Conservation (phyloP, 202 grass and related monocot genomes). For the Digitaria exilis region DNA sequence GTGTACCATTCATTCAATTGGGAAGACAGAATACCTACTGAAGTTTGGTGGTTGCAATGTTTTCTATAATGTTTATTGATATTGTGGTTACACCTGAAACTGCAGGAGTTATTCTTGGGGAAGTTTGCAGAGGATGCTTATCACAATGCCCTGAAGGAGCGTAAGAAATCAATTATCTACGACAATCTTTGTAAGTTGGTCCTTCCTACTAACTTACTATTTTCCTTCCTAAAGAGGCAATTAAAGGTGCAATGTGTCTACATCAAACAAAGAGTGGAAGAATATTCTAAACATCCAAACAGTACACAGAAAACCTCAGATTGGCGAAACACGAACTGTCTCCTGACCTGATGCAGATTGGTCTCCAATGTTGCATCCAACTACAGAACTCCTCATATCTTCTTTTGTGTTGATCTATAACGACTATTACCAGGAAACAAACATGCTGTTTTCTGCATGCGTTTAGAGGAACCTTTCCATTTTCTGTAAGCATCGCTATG, state of each 20-base stretch:
- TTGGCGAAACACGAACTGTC: background rate
- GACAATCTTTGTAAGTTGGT: constrained; percentile 72
- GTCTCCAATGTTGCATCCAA: background rate
- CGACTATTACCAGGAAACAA: background rate
- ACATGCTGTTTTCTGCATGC: background rate
- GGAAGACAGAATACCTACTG: constrained; percentile 20
- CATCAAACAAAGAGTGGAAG: background rate
- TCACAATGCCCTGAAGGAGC: constrained; percentile 55
- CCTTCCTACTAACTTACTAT: background rate
- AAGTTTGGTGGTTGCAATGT: background rate
- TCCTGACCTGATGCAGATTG: background rate
- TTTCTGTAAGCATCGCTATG: background rate
- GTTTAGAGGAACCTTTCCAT: background rate
- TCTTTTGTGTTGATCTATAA: background rate
- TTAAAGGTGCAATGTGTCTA: background rate
- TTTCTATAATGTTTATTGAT: constrained; percentile 19
- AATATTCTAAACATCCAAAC: background rate
- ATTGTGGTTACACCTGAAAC: constrained; percentile 18
- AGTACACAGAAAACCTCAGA: background rate
- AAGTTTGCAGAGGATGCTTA: constrained; percentile 67
- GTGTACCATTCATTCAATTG: background rate
- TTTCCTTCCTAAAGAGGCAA: background rate
- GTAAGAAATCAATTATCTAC: constrained; percentile 73
- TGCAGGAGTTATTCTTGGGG: constrained; percentile 88
- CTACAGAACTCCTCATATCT: background rate